Conservation (phyloP, 2,329 filamentous ascomycete species). For the Aspergillus flavus region DNA sequence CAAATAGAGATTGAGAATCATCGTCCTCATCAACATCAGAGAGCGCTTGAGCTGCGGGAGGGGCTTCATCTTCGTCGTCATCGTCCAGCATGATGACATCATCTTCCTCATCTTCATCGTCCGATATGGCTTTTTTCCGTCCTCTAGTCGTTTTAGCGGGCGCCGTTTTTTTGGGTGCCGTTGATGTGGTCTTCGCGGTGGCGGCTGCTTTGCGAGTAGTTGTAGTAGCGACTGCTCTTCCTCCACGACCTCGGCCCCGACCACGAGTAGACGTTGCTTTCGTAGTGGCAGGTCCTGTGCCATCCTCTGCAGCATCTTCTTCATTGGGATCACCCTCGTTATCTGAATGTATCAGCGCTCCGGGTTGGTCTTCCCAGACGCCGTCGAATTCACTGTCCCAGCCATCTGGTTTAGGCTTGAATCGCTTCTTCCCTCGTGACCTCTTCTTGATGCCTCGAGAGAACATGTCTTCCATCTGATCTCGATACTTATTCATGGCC, state of each 20-base stretch:
- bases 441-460: constrained; percentile 64
- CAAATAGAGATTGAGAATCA: constrained; percentile 46
- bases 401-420: constrained; percentile 74
- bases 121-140: constrained; percentile 34
- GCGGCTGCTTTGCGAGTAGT: constrained; percentile 39
- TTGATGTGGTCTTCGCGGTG: constrained; percentile 33
- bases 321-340: constrained; percentile 50
- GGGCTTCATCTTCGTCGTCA: constrained; percentile 29
- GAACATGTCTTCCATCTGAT: constrained; percentile 71
- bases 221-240: constrained; percentile 46
- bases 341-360: constrained; percentile 61
- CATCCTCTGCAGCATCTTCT: constrained; percentile 52
- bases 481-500: constrained; percentile 73
- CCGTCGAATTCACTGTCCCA: constrained; percentile 94
- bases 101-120: constrained; percentile 45
- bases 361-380: constrained; percentile 78
- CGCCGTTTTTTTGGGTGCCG: constrained; percentile 32
- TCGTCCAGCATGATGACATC: constrained; percentile 45
- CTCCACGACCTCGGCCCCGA: constrained; percentile 46
- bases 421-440: constrained; percentile 54
- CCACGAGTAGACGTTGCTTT: constrained; percentile 51
- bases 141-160: constrained; percentile 22
- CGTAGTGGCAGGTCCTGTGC: constrained; percentile 37
- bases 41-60: constrained; percentile 27
- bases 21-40: constrained; percentile 34